Evolutionary conservation across 371 early-diverging fungal genomes (phyloP).

Genomic region (Nematocida sp.): DNA sequence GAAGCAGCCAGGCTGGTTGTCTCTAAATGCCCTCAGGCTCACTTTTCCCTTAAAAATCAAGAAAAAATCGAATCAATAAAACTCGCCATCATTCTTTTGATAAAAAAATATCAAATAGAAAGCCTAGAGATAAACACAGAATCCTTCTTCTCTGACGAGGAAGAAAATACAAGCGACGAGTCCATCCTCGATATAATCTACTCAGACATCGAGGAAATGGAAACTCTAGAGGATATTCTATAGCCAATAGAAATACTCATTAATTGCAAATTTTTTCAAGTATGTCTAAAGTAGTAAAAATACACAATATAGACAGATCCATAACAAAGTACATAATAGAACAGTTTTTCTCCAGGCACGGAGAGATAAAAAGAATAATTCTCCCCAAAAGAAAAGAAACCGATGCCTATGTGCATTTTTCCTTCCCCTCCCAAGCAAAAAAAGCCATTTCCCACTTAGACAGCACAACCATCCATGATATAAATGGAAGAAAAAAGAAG

Average conservation of each 20-base stretch:
- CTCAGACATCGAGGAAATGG: conserved; percentile 38
- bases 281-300: conserved; percentile 13
- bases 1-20: not conserved
- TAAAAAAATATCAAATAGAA: conserved; percentile 9
- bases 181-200: conserved; percentile 33
- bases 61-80: not conserved
- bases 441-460: conserved; percentile 24
- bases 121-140: not conserved
- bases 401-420: conserved; percentile 17
- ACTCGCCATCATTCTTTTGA: not conserved
- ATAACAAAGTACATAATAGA: not conserved
- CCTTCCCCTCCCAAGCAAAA: not conserved
- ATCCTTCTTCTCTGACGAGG: conserved; percentile 45
- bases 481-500: conserved; percentile 10
- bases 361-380: conserved; percentile 25
- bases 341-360: conserved; percentile 3
- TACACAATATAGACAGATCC: not conserved
- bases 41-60: not conserved
- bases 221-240: conserved; percentile 19
- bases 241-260: not conserved
- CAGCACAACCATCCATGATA: conserved; percentile 21
- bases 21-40: not conserved
- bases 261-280: not conserved
- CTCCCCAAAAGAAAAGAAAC: conserved; percentile 22
- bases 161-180: conserved; percentile 33